Evolutionary conservation across 371 early-diverging fungal genomes (phyloP).

Genomic region (Syncephalastrum monosporum): DNA sequence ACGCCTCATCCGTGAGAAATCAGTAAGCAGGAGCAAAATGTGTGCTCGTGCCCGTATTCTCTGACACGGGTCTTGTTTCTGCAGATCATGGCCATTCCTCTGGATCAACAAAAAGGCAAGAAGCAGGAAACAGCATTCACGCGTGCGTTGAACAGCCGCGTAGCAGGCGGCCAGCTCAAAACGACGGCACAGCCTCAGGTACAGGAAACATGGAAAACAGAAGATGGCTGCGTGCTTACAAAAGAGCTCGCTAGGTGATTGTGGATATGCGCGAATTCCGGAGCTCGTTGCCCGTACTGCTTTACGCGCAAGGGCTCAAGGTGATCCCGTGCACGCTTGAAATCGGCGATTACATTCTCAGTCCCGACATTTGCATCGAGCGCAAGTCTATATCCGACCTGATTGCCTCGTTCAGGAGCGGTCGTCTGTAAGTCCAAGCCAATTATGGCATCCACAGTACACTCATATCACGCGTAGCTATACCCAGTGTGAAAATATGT

Average conservation of each 20-base stretch:
- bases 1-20: conserved; percentile 86
- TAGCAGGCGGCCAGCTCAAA: conserved; percentile 55
- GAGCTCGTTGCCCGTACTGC: conserved; percentile 84
- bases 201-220: conserved; percentile 12
- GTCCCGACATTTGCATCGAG: conserved; percentile 89
- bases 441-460: background rate
- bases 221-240: background rate
- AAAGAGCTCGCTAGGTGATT: conserved; percentile 45
- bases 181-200: conserved; percentile 25
- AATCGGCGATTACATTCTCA: conserved; percentile 96
- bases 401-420: conserved; percentile 79
- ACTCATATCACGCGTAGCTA: conserved; percentile 44
- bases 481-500: conserved; percentile 92
- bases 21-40: conserved; percentile 34
- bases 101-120: conserved; percentile 46
- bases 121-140: conserved; percentile 50
- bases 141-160: conserved; percentile 52
- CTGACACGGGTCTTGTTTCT: background rate
- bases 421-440: conserved; percentile 74
- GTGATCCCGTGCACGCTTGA: conserved; percentile 85
- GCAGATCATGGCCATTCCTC: conserved; percentile 72
- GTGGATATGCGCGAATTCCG: conserved; percentile 97
- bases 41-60: background rate
- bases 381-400: conserved; percentile 94
- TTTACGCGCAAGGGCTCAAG: conserved; percentile 79